Evolutionary conservation across 805 yeast species (phyloP).

Genomic region (Saturnispora besseyi): DNA sequence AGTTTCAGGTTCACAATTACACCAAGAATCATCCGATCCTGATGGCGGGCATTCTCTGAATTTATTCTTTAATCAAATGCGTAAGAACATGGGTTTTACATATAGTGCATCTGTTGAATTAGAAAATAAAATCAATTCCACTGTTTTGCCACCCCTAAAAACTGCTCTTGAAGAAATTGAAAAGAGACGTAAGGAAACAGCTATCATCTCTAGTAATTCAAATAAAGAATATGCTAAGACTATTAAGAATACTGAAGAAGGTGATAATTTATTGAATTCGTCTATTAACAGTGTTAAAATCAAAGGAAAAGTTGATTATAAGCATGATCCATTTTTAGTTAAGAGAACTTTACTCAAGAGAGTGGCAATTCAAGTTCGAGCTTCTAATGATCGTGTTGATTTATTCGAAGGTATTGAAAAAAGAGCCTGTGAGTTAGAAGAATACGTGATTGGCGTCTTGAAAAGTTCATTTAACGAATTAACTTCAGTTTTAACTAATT

Average conservation of each 20-base stretch:
- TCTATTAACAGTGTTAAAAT: constrained; percentile 16
- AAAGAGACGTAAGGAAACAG: constrained; percentile 35
- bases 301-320: constrained; percentile 25
- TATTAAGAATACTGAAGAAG: constrained; percentile 28
- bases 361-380: constrained; percentile 34
- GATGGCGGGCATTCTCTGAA: constrained; percentile 17
- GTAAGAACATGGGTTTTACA: constrained; percentile 24
- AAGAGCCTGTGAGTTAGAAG: constrained; percentile 33
- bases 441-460: constrained; percentile 34
- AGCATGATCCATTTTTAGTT: constrained; percentile 39
- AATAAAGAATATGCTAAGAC: constrained; percentile 32
- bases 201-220: constrained; percentile 28
- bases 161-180: constrained; percentile 32
- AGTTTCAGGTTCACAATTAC: constrained; percentile 4
- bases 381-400: constrained; percentile 39
- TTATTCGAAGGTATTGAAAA: constrained; percentile 35
- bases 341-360: constrained; percentile 30
- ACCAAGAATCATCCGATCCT: not conserved
- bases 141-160: constrained; percentile 37
- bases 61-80: constrained; percentile 22
- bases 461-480: constrained; percentile 31
- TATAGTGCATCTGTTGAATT: constrained; percentile 30
- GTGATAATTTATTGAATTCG: constrained; percentile 15
- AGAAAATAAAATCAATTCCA: constrained; percentile 30
- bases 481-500: constrained; percentile 22